Percentiles rank a stretch among this genome's conserved stretches.
phyloP scores from a whole-genome alignment of 2,329 filamentous ascomycete genomes.

The Fusarium sp. region DNA sequence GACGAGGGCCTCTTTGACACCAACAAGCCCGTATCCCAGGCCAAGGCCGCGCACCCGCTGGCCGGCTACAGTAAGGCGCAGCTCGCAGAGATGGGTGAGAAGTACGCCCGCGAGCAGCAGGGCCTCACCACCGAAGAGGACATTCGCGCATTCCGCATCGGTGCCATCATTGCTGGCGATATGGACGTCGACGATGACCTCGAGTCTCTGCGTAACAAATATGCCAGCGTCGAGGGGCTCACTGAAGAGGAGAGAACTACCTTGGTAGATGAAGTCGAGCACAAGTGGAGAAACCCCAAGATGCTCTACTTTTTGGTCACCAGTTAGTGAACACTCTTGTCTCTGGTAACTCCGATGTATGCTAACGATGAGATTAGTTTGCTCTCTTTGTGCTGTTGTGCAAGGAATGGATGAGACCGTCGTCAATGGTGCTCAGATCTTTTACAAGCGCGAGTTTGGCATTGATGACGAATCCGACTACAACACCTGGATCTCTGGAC shows the following conservation, averaged over 20 bases:
- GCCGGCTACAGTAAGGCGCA: constrained; percentile 60
- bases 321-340: constrained; percentile 50
- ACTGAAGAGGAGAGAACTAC: constrained; percentile 71
- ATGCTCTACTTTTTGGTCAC: constrained; percentile 77
- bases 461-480: constrained; percentile 67
- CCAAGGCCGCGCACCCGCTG: constrained; percentile 54
- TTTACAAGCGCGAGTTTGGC: constrained; percentile 74
- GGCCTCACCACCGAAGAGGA: constrained; percentile 70
- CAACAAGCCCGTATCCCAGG: constrained; percentile 19
- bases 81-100: constrained; percentile 69
- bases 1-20: constrained; percentile 20
- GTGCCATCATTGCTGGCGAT: constrained; percentile 71
- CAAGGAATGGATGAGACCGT: constrained; percentile 77
- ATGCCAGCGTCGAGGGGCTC: constrained; percentile 67
- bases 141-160: constrained; percentile 71
- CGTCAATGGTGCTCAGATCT: constrained; percentile 74
- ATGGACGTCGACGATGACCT: constrained; percentile 53
- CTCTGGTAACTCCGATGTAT: background rate
- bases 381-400: constrained; percentile 74
- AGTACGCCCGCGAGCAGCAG: constrained; percentile 69
- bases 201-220: constrained; percentile 51
- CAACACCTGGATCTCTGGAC: constrained; percentile 72
- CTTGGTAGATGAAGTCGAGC: constrained; percentile 72
- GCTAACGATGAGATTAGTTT: constrained; percentile 56
- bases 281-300: constrained; percentile 79